Conservation (phyloP, 1,284 basidiomycete genomes). For the Apiotrichum domesticum region DNA sequence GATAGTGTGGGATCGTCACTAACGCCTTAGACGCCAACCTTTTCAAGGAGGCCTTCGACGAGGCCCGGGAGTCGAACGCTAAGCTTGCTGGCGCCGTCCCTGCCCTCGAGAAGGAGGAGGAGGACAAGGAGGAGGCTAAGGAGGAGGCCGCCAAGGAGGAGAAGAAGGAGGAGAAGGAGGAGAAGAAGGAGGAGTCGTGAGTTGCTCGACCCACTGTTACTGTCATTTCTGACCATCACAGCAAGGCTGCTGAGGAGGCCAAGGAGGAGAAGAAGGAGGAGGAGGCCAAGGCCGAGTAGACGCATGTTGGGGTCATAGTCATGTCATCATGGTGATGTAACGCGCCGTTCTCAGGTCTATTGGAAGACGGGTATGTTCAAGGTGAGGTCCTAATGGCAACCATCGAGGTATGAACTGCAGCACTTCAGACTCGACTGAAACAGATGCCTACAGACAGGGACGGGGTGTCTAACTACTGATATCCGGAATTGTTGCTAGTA, state of each 20-base stretch:
- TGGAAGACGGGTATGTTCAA: background rate
- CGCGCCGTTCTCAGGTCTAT: background rate
- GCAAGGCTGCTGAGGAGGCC: constrained; percentile 9
- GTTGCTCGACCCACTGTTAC: background rate
- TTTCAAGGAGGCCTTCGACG: constrained; percentile 83
- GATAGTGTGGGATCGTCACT: background rate
- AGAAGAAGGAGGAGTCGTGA: constrained; percentile 23
- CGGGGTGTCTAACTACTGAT: too few relatives aligned
- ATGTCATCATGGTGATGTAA: constrained; percentile 5
- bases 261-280: constrained; percentile 5
- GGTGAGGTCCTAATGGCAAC: too few relatives aligned
- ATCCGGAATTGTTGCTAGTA: too few relatives aligned
- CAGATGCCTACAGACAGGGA: too few relatives aligned
- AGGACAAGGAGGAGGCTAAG: constrained; percentile 28
- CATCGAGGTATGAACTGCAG: too few relatives aligned
- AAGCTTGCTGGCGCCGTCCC: constrained; percentile 34
- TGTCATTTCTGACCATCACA: background rate
- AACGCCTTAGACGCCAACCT: constrained; percentile 63
- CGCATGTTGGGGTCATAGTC: constrained; percentile 1
- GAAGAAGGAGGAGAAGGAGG: constrained; percentile 21
- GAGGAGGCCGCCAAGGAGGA: constrained; percentile 14
- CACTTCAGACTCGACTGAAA: too few relatives aligned
- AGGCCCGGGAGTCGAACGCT: constrained; percentile 68
- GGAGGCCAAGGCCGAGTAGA: constrained; percentile 9
- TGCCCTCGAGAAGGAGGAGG: constrained; percentile 38